These are phyloP conservation scores for Pestalotiopsis sp. DNA, from an alignment of 2,329 filamentous ascomycete genomes.

Conservation along the genomic window DNA sequence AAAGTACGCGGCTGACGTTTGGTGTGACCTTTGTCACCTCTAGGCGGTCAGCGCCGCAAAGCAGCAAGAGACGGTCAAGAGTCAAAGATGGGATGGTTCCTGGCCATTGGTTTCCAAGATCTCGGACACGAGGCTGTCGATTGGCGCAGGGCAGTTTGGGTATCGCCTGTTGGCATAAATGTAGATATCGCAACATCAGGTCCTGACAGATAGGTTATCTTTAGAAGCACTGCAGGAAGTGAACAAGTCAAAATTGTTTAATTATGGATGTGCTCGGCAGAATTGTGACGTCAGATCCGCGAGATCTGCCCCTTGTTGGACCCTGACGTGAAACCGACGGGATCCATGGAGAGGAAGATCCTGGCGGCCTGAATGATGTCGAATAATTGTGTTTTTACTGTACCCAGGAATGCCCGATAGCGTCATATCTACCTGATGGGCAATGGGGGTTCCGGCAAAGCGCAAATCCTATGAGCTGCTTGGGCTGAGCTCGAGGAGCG, in stretches of 20 bases:
- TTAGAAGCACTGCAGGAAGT: not conserved
- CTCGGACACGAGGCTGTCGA: not conserved
- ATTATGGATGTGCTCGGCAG: not conserved
- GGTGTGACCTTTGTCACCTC: not conserved
- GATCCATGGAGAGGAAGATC: not conserved
- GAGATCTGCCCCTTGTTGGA: not conserved
- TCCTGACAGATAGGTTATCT: not conserved
- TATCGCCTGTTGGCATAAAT: not conserved
- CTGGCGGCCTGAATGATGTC: not conserved
- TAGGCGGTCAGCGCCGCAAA: not conserved
- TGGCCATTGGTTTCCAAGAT: not conserved
- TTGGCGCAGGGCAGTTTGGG: not conserved
- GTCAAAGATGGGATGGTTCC: not conserved
- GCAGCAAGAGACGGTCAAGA: not conserved
- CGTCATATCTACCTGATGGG: not conserved
- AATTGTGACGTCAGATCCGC: not conserved
- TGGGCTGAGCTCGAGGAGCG: not conserved
- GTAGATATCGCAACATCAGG: not conserved
- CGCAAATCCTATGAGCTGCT: too few species aligned
- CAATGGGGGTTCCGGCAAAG: too few species aligned
- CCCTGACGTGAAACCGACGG: not conserved
- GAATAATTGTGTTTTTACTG: not conserved
- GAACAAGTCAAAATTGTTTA: not conserved
- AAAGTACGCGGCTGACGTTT: not conserved
- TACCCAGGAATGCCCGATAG: not conserved